Conservation (phyloP, 1,284 basidiomycete genomes). For the Pyrrhoderma noxium region DNA sequence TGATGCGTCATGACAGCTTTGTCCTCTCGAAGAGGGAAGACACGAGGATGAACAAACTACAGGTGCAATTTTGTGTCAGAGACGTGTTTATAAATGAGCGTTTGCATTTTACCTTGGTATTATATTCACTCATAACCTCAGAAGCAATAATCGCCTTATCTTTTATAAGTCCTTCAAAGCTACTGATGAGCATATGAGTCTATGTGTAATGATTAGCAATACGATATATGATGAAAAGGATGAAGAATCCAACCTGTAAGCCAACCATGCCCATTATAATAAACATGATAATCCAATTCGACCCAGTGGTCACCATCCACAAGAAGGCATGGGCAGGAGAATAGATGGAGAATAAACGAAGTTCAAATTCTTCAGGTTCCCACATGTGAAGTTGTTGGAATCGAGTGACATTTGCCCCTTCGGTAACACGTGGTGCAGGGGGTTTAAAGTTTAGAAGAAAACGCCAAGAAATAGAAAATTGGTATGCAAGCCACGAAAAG, state of each 20-base stretch:
- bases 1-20: constrained; percentile 81
- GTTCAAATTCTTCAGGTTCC: constrained; percentile 67
- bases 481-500: constrained; percentile 37
- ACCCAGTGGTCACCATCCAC: constrained; percentile 61
- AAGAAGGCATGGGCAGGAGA: constrained; percentile 68
- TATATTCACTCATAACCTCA: constrained; percentile 84
- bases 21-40: constrained; percentile 69
- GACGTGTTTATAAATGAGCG: too few species aligned
- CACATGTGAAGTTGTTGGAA: constrained; percentile 73
- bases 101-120: constrained; percentile 71
- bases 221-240: constrained; percentile 20
- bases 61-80: constrained; percentile 1
- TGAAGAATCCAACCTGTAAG: constrained; percentile 43
- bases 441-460: constrained; percentile 61
- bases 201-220: constrained; percentile 23
- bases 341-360: constrained; percentile 63
- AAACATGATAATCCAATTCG: constrained; percentile 68
- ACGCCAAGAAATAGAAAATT: constrained; percentile 47
- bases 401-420: constrained; percentile 34
- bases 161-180: constrained; percentile 60
- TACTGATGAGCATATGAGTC: constrained; percentile 44
- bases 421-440: constrained; percentile 35
- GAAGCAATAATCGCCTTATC: constrained; percentile 70
- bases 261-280: constrained; percentile 57
- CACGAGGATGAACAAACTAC: constrained; percentile 75